Base-by-base conservation (phyloP, 352 stramenopile genomes). In the Pythium brachiatum region DNA sequence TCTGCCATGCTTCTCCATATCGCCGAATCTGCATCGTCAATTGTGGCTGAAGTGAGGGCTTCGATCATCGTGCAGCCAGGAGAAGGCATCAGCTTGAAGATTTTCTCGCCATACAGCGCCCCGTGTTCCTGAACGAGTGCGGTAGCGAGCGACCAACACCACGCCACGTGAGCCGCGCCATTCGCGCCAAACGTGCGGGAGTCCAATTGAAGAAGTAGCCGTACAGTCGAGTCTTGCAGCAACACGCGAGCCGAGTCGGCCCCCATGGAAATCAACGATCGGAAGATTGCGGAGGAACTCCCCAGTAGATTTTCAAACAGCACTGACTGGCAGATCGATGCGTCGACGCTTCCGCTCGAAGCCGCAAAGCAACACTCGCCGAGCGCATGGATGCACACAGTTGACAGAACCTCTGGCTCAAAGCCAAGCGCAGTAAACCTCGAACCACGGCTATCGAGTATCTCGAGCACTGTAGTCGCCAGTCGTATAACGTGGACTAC, bases 41-140 rank as follows among this genome's bases (percentile, higher is more conserved):
- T 43, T 3, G 16, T 9, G 2, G 2, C 16, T 18, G 20, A 9
- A 12, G 32, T n/a, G 2, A 60, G 21, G 7, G 27, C 53, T 21
- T 62, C 15, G 11, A 29, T 11, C 9, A 68, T 15, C 27, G 34
- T 58, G 53, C 53, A 59, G 1, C 29, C 53, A 13, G 61, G 46
- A 9, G 23, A 58, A 20, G 53, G 43, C 9, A 68, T 57, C 32
- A 58, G 25, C 20, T 51, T 29, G 26, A 68, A 41, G 8, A 62
- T 29, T 34, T 32, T 29, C 12, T 62, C 53, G 13, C 53, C 61
- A 18, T 54, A 57, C 8, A 68, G 31, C 2, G 16, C 26, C 12
- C 61, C 61, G 21, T 68, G 61, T 15, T 68, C 32, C 12, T 58
- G 32, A 9, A 68, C 7, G 16, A 59, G 16, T 8, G 26, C 41